Base-by-base conservation (phyloP, 805 yeast species). In the Metschnikowia anglica region DNA sequence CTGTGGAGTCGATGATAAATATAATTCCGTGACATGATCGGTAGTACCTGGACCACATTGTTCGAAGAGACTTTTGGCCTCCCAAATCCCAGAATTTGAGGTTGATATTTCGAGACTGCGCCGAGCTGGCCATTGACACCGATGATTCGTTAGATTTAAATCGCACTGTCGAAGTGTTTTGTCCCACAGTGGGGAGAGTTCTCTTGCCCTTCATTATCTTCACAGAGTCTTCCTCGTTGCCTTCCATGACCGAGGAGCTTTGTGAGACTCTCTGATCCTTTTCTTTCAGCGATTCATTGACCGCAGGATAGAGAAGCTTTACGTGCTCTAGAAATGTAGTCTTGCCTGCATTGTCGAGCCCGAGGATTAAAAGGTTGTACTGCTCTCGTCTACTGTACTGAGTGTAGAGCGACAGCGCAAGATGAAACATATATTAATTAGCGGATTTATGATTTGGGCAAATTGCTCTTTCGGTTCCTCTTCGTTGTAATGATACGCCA, bases 71-170 rank as follows among this genome's bases (percentile, higher is more conserved):
- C 58, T 82, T 83, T 63, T 91, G 99, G 10, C 99, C 99, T 9
- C 98, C 98, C 30, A 91, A 81, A 62, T 91, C 99, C 98, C 98
- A 91, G 56, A 93, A 79, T 58, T 89, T 90, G 43, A 93, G 69
- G 39, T 72, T 68, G 43, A 75, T 67, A 43, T 70, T 72, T 43
- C 73, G 70, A 53, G 62, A 65, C 32, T 63, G 63, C 4, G 61
- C 54, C 20, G 64, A 44, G 35, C 55, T 47, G 19, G 46, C 72
- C 51, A 47, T 61, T 44, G 57, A 79, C 53, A 36, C 65, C 58
- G 44, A 70, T 65, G 52, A 72, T 63, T 65, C 62, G 19, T 29
- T 25, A 17, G 51, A 36, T 38, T 51, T 51, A 44, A 62, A 67
- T 41, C 62, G 61, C 15, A 70, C 61, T 20, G 73, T 65, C 21